phyloP scores from a whole-genome alignment of 306 rosid species.

The Carpinus fangiana region DNA sequence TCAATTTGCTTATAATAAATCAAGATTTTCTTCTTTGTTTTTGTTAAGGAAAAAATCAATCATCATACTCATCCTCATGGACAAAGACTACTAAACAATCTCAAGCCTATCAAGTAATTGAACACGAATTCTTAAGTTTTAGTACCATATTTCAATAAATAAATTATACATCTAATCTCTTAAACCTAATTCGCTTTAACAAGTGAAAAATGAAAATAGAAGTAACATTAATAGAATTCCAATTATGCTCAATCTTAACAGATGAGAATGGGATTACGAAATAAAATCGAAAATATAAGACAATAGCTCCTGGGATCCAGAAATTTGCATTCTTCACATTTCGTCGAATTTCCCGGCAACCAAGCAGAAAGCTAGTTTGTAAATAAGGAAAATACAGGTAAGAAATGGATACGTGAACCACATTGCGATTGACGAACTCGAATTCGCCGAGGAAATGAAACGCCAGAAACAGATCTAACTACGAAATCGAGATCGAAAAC shows the following conservation, averaged over 20 bases:
- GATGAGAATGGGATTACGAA: too few relatives aligned
- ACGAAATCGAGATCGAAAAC: constrained; percentile 19
- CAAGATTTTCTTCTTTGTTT: background rate
- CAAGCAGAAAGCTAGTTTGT: background rate
- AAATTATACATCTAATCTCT: background rate
- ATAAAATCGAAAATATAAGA: background rate
- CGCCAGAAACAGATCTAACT: constrained; percentile 27
- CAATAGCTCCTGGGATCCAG: background rate
- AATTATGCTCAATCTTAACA: too few relatives aligned
- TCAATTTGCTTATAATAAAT: background rate
- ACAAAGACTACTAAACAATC: background rate
- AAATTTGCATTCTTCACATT: background rate
- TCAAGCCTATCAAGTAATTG: background rate
- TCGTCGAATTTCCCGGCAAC: background rate
- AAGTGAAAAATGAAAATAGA: background rate
- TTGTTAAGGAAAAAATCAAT: background rate
- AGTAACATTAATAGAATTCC: too few relatives aligned
- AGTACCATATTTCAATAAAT: background rate
- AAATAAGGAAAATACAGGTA: background rate
- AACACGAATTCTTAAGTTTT: background rate
- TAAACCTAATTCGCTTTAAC: background rate
- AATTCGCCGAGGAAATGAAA: background rate
- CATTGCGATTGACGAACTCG: constrained; percentile 15
- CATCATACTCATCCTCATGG: background rate
- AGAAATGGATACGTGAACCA: constrained; percentile 7